Evolutionary conservation across 1,284 basidiomycete genomes (phyloP).

Genomic region (Stygiomarasmius scandens): DNA sequence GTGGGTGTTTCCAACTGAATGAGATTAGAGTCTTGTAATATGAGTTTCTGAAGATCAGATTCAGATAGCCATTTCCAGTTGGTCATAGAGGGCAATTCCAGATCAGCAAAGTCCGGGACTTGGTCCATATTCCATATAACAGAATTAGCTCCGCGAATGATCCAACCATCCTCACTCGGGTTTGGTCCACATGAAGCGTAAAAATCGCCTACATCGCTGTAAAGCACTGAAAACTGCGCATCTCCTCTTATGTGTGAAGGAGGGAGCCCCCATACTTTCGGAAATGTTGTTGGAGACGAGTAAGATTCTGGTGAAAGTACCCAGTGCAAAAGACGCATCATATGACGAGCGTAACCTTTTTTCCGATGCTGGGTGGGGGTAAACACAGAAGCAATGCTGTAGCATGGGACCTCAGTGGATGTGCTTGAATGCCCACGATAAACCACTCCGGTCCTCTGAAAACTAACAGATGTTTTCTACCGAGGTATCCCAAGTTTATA

Average conservation of each 20-base stretch:
- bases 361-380: slow-evolving; percentile 45
- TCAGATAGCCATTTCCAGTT: slow-evolving; percentile 38
- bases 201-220: slow-evolving; percentile 67
- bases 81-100: not conserved
- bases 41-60: slow-evolving; percentile 29
- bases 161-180: slow-evolving; percentile 48
- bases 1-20: slow-evolving; percentile 29
- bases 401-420: not conserved
- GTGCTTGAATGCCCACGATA: not conserved
- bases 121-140: slow-evolving; percentile 45
- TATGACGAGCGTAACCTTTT: slow-evolving; percentile 53
- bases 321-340: not conserved
- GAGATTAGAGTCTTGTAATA: slow-evolving; percentile 35
- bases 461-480: not conserved
- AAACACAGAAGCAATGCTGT: slow-evolving; percentile 50
- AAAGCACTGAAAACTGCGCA: slow-evolving; percentile 55
- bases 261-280: slow-evolving; percentile 39
- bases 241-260: slow-evolving; percentile 32
- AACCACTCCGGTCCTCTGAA: slow-evolving; percentile 29
- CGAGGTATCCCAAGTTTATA: not conserved
- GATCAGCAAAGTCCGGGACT: not conserved
- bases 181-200: slow-evolving; percentile 49
- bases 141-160: slow-evolving; percentile 38
- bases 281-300: slow-evolving; percentile 26
- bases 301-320: not conserved